These are phyloP conservation scores for Gomphus bonarii DNA, from an alignment of 1,284 basidiomycete genomes.

Conservation along the genomic window DNA sequence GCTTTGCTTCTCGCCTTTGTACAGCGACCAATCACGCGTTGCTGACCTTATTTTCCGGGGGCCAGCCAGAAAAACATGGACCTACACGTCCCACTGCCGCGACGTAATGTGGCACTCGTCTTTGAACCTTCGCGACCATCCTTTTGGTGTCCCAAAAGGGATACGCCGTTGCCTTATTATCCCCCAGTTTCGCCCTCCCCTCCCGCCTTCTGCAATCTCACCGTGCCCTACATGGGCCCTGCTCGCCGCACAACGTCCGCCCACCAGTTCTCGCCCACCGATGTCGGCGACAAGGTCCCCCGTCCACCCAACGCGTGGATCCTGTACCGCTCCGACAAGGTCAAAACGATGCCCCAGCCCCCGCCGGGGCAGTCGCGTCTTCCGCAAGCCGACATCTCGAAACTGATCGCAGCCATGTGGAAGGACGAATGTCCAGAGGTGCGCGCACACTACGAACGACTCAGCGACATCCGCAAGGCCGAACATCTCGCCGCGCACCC, in stretches of 20 bases:
- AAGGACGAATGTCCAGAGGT: slow-evolving; percentile 41
- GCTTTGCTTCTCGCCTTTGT: neutral
- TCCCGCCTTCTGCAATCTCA: neutral
- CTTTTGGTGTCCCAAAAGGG: neutral
- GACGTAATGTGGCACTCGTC: neutral
- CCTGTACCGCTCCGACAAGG: slow-evolving; percentile 70
- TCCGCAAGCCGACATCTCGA: slow-evolving; percentile 66
- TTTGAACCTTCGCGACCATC: neutral
- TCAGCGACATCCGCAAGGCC: slow-evolving; percentile 56
- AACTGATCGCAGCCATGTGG: slow-evolving; percentile 64
- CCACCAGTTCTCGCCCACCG: neutral
- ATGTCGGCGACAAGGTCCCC: slow-evolving; percentile 31
- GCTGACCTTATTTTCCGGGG: neutral
- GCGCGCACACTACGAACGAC: slow-evolving; percentile 55
- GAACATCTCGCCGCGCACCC: slow-evolving; percentile 60
- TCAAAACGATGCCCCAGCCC: slow-evolving; percentile 29
- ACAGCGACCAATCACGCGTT: neutral
- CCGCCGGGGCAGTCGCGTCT: slow-evolving; percentile 26
- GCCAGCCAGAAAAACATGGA: slow-evolving; percentile 7
- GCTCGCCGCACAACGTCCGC: neutral
- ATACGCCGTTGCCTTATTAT: neutral
- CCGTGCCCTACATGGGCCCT: neutral
- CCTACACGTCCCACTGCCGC: slow-evolving; percentile 3
- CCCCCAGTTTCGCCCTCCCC: neutral
- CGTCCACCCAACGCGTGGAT: slow-evolving; percentile 90